Conservation (phyloP, 257 asterid genomes). For the Schizonepeta tenuifolia region DNA sequence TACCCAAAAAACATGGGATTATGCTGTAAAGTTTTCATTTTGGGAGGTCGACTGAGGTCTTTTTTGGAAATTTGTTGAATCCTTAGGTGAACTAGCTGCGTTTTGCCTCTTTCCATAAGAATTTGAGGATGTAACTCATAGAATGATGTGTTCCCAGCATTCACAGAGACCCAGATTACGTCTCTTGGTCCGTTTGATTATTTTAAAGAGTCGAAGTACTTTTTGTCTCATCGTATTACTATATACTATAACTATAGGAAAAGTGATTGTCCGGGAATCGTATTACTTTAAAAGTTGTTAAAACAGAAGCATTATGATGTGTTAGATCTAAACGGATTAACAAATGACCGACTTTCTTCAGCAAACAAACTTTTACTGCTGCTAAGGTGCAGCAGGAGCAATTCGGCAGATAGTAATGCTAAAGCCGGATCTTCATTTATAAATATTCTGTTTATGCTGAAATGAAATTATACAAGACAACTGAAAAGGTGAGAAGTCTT, state of each 20-base stretch:
- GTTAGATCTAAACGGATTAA: background rate
- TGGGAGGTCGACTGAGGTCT: background rate
- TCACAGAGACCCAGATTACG: background rate
- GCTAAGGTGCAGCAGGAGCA: background rate
- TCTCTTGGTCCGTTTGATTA: too few species aligned
- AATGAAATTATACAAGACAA: background rate
- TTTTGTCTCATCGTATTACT: background rate
- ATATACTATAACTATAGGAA: background rate
- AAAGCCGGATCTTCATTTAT: background rate
- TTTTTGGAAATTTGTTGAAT: background rate
- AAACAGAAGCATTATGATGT: background rate
- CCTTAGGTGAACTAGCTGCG: background rate
- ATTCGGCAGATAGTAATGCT: background rate
- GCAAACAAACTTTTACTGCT: background rate
- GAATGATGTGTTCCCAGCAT: constrained; percentile 1
- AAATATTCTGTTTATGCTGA: background rate
- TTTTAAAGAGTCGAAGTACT: background rate
- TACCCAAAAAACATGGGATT: background rate
- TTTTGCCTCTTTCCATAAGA: background rate
- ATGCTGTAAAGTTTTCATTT: background rate
- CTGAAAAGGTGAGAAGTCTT: background rate
- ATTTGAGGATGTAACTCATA: background rate
- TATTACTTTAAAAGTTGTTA: background rate
- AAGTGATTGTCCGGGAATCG: background rate
- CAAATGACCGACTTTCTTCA: background rate